Percentiles rank a stretch among this genome's conserved stretches.
These are phyloP conservation scores for Dactylellina sp. DNA, from an alignment of 2,329 filamentous ascomycete species.

Conservation along the genomic window DNA sequence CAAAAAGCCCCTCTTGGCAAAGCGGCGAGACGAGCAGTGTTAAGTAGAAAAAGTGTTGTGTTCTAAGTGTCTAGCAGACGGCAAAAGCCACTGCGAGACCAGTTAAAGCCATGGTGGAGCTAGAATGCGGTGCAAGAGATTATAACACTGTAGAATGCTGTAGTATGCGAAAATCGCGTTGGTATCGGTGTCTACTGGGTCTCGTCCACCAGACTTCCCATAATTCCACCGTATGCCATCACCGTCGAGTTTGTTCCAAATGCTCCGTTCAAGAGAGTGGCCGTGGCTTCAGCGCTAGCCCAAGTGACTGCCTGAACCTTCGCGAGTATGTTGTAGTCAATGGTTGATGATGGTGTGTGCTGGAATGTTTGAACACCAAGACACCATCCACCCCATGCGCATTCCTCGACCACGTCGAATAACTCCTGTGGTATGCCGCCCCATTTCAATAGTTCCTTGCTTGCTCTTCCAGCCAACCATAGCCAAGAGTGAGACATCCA, in stretches of 20 bases:
- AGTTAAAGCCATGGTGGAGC: too few relatives aligned
- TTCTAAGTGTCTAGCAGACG: too few relatives aligned
- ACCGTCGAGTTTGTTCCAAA: constrained; percentile 50
- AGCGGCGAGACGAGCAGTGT: too few relatives aligned
- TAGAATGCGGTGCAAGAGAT: not conserved
- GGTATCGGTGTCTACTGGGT: constrained; percentile 29
- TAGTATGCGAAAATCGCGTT: too few relatives aligned
- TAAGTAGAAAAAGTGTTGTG: too few relatives aligned
- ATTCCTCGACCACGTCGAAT: constrained; percentile 50
- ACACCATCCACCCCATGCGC: constrained; percentile 54
- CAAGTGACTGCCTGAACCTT: constrained; percentile 54
- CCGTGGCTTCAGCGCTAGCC: constrained; percentile 53
- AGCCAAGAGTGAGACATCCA: constrained; percentile 56
- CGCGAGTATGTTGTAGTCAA: constrained; percentile 42
- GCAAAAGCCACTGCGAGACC: too few relatives aligned
- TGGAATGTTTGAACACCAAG: constrained; percentile 50
- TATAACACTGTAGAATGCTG: not conserved
- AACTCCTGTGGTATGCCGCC: constrained; percentile 50
- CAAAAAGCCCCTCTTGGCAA: too few relatives aligned
- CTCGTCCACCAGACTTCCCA: constrained; percentile 49
- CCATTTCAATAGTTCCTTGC: constrained; percentile 51
- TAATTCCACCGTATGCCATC: constrained; percentile 52
- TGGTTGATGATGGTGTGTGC: constrained; percentile 26
- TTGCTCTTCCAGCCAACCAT: constrained; percentile 43
- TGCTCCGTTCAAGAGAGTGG: constrained; percentile 43